Evolutionary conservation across 2,329 filamentous ascomycete genomes (phyloP).

Genomic region (Trichoderma atroviride): DNA sequence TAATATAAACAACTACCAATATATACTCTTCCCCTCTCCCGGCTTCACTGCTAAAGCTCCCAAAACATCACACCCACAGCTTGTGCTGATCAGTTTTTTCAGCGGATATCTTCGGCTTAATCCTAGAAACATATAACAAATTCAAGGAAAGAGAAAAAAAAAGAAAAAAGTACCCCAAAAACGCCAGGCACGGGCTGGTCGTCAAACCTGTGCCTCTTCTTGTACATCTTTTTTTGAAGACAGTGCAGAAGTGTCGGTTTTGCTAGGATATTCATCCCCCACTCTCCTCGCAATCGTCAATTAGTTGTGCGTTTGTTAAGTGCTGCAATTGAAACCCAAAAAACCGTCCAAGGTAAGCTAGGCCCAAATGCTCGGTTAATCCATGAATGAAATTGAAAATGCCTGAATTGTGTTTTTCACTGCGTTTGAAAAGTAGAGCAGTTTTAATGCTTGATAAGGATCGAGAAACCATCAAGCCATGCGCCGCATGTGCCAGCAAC

Average conservation of each 20-base stretch:
- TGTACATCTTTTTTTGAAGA: not conserved
- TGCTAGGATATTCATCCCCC: not conserved
- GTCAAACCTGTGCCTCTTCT: not conserved
- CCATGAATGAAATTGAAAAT: conserved; percentile 19
- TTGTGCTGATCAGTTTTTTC: conserved; percentile 1
- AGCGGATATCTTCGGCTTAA: conserved; percentile 14
- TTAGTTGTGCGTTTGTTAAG: not conserved
- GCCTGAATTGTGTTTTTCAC: not conserved
- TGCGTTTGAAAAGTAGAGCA: not conserved
- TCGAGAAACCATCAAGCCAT: conserved; percentile 84
- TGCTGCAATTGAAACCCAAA: conserved; percentile 21
- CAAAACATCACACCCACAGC: conserved; percentile 6
- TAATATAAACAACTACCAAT: conserved; percentile 10
- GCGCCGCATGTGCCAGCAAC: conserved; percentile 78
- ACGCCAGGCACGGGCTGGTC: not conserved
- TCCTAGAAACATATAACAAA: conserved; percentile 7
- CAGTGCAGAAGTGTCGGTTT: not conserved
- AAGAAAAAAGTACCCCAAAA: conserved; percentile 8
- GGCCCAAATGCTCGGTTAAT: conserved; percentile 23
- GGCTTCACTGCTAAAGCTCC: not conserved
- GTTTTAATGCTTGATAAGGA: conserved; percentile 60
- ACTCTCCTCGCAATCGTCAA: not conserved
- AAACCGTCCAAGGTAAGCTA: conserved; percentile 20
- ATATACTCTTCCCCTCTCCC: not conserved
- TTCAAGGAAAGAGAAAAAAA: not conserved